Base-by-base conservation (phyloP, 306 rosid species). In the Cucumis melo region DNA sequence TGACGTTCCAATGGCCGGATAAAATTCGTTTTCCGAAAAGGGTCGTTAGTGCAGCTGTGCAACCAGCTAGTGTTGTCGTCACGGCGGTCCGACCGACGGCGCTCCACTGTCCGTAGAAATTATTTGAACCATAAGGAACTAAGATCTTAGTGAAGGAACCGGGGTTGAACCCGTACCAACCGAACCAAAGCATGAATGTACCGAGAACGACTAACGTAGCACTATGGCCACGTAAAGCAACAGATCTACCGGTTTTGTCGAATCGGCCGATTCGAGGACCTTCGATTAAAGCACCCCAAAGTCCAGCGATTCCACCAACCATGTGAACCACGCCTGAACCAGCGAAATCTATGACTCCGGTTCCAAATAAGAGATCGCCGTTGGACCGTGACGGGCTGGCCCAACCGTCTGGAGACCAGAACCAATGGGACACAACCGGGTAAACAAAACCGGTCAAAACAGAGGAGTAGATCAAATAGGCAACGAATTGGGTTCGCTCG, bases 111-210 rank as follows among this genome's bases (percentile, higher is more conserved):
- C 77, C 77, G 77, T 74, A 74, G 32, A 32, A 74, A 21, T 13
- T 6, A 11, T 63, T 63, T 17, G 50, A 19, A 29, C 29, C 19
- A 16, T 53, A 17, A 6, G 64, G 64, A 20, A 19, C 13, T 0
- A 74, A 63, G 13, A 74, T 74, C n/a, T 74, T 74, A 0, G 62
- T 8, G 62, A 74, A 74, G 1, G 77, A 74, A 32, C 77, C 77
- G 48, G 77, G 77, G 64, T 74, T 74, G 77, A 74, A 74, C 27
- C 76, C 76, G 59, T 71, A 71, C 76, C 76, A 71, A 48, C 76
- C 76, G 39, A 71, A 71, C 76, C 76, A 74, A 53, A 74, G 77
- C 77, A 74, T 53, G 64, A 74, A 74, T 1, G 77, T 74, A 2
- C 77, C 77, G 8, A 74, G 77, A 55, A 74, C 77, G 5, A 74